A percentile compares a stretch with the other conserved stretches of the same genome.
Conservation (phyloP, 495 filamentous ascomycete species). For the Apiosordaria backusii region DNA sequence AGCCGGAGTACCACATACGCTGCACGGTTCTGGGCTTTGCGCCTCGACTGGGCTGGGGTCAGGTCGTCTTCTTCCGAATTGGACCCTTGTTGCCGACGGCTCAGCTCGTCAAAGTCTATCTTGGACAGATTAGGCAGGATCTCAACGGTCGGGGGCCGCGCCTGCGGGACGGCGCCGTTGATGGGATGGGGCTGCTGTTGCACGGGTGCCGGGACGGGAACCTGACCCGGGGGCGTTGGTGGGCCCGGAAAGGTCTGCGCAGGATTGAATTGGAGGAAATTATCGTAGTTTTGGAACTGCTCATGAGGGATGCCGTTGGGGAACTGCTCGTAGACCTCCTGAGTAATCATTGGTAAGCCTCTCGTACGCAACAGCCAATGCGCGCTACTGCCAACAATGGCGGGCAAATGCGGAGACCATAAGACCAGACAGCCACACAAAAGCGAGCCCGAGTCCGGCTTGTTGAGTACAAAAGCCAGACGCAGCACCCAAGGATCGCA, state of each 20-base stretch:
- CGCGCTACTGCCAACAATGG: constrained; percentile 27
- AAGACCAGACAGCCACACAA: constrained; percentile 8
- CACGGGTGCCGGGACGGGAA: constrained; percentile 15
- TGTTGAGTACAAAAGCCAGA: constrained; percentile 18
- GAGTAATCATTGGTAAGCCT: constrained; percentile 42
- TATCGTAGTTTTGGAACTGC: constrained; percentile 45
- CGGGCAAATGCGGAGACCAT: constrained; percentile 26
- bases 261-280: constrained; percentile 39
- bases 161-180: constrained; percentile 24
- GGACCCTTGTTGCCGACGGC: constrained; percentile 36
- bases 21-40: constrained; percentile 94
- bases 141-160: constrained; percentile 27
- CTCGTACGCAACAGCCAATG: constrained; percentile 18
- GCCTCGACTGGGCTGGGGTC: constrained; percentile 75
- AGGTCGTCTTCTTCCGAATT: constrained; percentile 56
- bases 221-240: constrained; percentile 42
- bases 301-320: constrained; percentile 39
- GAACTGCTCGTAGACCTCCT: constrained; percentile 47
- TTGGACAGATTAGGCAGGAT: constrained; percentile 36
- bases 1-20: constrained; percentile 62
- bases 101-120: constrained; percentile 42
- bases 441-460: neutral
- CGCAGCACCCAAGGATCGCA: neutral
- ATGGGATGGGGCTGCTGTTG: constrained; percentile 28
- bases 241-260: constrained; percentile 40